Evolutionary conservation across 306 rosid genomes (phyloP).

Genomic region (Malus sieversii): DNA sequence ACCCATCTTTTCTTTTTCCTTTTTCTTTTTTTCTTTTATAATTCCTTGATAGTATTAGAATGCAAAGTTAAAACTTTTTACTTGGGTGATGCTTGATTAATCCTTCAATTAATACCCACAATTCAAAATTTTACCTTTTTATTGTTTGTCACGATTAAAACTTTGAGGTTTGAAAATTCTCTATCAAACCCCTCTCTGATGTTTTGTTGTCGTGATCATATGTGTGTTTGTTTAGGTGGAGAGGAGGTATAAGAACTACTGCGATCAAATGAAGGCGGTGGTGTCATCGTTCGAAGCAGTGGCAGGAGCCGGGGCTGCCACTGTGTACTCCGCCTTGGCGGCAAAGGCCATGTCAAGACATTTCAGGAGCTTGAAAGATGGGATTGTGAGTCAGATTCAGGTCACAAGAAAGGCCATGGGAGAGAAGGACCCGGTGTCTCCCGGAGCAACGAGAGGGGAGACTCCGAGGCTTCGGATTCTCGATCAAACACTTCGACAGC

Average conservation of each 20-base stretch:
- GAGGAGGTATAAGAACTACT: constrained; percentile 80
- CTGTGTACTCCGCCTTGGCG: constrained; percentile 79
- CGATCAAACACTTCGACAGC: constrained; percentile 73
- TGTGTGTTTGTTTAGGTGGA: constrained; percentile 47
- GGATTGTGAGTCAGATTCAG: constrained; percentile 54
- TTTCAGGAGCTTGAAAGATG: constrained; percentile 75
- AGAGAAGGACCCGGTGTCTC: constrained; percentile 67
- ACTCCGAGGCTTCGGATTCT: constrained; percentile 78
- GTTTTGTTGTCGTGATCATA: constrained; percentile 10
- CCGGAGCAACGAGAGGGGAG: constrained; percentile 75
- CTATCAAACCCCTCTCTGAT: not conserved
- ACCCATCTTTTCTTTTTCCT: not conserved
- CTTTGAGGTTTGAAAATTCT: not conserved
- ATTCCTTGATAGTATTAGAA: not conserved
- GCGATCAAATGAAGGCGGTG: constrained; percentile 83
- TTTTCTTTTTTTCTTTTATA: too few species aligned
- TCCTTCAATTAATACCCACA: constrained; percentile 48
- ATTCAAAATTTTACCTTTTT: constrained; percentile 14
- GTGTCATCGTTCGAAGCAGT: constrained; percentile 69
- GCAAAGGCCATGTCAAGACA: constrained; percentile 89
- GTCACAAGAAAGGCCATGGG: constrained; percentile 65
- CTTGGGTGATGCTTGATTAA: constrained; percentile 24
- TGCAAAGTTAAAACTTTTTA: not conserved
- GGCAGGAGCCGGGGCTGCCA: constrained; percentile 71
- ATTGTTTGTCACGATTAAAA: not conserved